Conservation (phyloP, 768 basidiomycete species). For the Paxillus involutus region DNA sequence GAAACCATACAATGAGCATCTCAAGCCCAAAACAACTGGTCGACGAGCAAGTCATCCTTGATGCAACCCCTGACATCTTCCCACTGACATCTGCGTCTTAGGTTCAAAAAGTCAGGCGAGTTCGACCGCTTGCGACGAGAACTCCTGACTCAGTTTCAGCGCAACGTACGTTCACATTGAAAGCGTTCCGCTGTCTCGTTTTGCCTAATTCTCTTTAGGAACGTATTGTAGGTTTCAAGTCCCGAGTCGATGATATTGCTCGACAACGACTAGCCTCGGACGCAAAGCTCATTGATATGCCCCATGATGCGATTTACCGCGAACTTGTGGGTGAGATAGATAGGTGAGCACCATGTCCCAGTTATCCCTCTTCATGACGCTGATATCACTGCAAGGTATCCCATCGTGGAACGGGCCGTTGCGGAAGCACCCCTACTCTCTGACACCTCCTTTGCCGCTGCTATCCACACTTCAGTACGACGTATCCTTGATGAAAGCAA, state of each 20-base stretch:
- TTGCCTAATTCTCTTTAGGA: conserved; percentile 36
- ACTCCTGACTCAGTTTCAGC: conserved; percentile 60
- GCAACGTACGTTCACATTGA: conserved; percentile 45
- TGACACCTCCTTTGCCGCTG: conserved; percentile 45
- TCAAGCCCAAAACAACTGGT: conserved; percentile 60
- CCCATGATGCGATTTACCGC: conserved; percentile 52
- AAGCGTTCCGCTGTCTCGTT: not conserved
- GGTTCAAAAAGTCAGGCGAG: conserved; percentile 80
- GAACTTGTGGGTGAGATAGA: conserved; percentile 75
- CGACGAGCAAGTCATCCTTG: conserved; percentile 50
- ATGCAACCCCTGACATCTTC: not conserved
- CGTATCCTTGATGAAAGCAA: conserved; percentile 46
- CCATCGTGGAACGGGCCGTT: conserved; percentile 63
- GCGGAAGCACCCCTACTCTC: conserved; percentile 47
- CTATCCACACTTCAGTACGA: conserved; percentile 42
- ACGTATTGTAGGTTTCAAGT: conserved; percentile 50
- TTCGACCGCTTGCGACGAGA: conserved; percentile 72
- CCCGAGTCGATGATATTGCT: conserved; percentile 62
- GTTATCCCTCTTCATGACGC: too few relatives aligned
- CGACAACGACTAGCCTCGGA: conserved; percentile 55
- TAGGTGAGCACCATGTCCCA: conserved; percentile 40
- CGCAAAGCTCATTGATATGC: conserved; percentile 48
- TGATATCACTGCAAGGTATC: conserved; percentile 46
- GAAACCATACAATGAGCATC: conserved; percentile 41
- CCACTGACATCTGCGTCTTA: conserved; percentile 23